Evolutionary conservation across 2,329 filamentous ascomycete species (phyloP).

Genomic region (Penicillium sp.): DNA sequence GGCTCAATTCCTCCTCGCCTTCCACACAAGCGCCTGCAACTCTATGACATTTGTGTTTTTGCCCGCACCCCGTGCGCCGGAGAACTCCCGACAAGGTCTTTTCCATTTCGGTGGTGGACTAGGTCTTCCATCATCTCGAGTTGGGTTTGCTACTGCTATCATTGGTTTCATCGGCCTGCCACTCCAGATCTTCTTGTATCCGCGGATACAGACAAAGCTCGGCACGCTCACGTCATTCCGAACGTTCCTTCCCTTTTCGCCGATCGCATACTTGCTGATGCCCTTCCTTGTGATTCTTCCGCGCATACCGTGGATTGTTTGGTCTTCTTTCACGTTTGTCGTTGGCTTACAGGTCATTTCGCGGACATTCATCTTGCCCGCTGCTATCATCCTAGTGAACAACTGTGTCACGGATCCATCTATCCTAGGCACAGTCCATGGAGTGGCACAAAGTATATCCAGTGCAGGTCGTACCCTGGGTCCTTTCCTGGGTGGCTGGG

Average conservation of each 20-base stretch:
- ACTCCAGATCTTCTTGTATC: slow-evolving; percentile 71
- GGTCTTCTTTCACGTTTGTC: slow-evolving; percentile 64
- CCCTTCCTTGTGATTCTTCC: slow-evolving; percentile 72
- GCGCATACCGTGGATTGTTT: slow-evolving; percentile 55
- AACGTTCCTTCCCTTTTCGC: slow-evolving; percentile 68
- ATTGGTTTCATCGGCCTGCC: slow-evolving; percentile 73
- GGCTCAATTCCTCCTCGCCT: slow-evolving; percentile 67
- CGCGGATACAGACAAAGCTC: slow-evolving; percentile 62
- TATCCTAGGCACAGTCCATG: slow-evolving; percentile 60
- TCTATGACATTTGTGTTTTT: slow-evolving; percentile 75
- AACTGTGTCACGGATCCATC: slow-evolving; percentile 59
- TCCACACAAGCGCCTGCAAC: slow-evolving; percentile 75
- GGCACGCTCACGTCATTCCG: slow-evolving; percentile 70
- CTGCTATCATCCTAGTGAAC: slow-evolving; percentile 60
- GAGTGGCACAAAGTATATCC: slow-evolving; percentile 57
- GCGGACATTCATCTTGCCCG: slow-evolving; percentile 66
- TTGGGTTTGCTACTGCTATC: slow-evolving; percentile 76
- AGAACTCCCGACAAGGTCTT: slow-evolving; percentile 41
- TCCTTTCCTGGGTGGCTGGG: slow-evolving; percentile 56
- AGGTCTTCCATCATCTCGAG: slow-evolving; percentile 67
- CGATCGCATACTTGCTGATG: slow-evolving; percentile 66
- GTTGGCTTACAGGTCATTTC: slow-evolving; percentile 69
- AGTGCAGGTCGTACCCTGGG: slow-evolving; percentile 57
- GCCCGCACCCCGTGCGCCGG: slow-evolving; percentile 64
- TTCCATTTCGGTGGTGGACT: slow-evolving; percentile 70